These are phyloP conservation scores for Citrullus mucosospermus DNA, from an alignment of 306 rosid species.

Conservation along the genomic window DNA sequence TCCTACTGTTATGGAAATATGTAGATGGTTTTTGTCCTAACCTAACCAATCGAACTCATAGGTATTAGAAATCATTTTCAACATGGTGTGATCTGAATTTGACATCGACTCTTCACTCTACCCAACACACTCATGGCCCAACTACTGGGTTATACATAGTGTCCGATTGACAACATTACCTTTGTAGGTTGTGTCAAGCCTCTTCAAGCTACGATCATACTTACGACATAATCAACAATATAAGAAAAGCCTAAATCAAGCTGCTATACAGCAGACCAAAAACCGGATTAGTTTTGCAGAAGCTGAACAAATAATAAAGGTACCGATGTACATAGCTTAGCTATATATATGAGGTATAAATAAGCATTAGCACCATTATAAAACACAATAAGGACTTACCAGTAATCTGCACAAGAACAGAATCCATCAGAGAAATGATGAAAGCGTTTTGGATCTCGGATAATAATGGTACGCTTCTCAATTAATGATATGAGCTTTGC, in stretches of 20 bases:
- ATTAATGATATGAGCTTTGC: slow-evolving; percentile 43
- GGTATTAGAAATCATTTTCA: no score
- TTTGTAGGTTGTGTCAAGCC: neutral
- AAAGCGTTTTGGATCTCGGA: slow-evolving; percentile 67
- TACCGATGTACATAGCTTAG: neutral
- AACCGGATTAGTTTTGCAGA: neutral
- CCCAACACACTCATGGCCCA: no score
- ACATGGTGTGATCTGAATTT: no score
- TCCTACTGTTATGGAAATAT: no score
- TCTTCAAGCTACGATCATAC: neutral
- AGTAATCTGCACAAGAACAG: slow-evolving; percentile 67
- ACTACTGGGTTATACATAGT: neutral
- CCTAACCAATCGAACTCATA: no score
- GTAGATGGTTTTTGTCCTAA: no score
- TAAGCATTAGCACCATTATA: neutral
- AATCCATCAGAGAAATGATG: slow-evolving; percentile 52
- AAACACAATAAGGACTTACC: slow-evolving; percentile 22
- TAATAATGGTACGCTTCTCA: slow-evolving; percentile 42
- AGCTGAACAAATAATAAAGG: neutral
- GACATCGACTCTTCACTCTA: no score
- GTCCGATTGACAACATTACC: neutral
- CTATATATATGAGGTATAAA: neutral
- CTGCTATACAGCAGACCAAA: neutral
- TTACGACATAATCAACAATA: neutral
- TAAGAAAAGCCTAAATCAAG: neutral